A percentile compares a stretch with the other conserved stretches of the same genome.
phyloP scores from a whole-genome alignment of 2,329 filamentous ascomycete genomes.

The Epichloe elymi region DNA sequence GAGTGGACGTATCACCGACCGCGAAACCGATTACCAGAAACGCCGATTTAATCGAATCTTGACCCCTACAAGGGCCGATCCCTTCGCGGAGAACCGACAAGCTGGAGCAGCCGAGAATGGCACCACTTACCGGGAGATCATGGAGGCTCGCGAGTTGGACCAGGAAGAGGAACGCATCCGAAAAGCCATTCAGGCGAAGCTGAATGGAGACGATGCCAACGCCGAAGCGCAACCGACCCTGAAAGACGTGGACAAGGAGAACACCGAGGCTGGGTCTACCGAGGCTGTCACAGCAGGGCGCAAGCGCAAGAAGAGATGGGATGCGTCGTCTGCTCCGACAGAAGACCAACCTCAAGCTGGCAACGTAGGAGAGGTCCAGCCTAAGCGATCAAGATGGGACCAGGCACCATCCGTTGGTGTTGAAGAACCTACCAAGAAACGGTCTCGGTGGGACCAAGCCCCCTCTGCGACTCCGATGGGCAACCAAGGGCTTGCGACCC shows the following conservation, averaged over 20 bases:
- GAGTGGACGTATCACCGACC: conserved; percentile 78
- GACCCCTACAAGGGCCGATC: conserved; percentile 74
- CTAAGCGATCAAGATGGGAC: conserved; percentile 79
- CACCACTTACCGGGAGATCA: conserved; percentile 75
- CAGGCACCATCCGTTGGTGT: conserved; percentile 52
- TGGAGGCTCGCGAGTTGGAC: conserved; percentile 83
- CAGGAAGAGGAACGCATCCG: conserved; percentile 82
- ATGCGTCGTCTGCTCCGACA: conserved; percentile 51
- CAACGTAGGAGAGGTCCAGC: conserved; percentile 42
- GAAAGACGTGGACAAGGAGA: conserved; percentile 62
- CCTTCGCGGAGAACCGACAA: conserved; percentile 66
- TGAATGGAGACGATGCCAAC: conserved; percentile 43
- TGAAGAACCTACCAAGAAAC: conserved; percentile 53
- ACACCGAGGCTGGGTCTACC: conserved; percentile 54
- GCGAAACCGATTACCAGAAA: conserved; percentile 96
- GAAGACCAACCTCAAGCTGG: conserved; percentile 36
- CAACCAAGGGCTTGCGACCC: conserved; percentile 61
- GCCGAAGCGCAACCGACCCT: conserved; percentile 61
- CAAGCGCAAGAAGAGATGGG: conserved; percentile 94
- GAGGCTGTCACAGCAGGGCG: conserved; percentile 49
- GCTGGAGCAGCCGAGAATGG: conserved; percentile 56
- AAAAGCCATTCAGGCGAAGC: conserved; percentile 65
- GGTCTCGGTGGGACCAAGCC: conserved; percentile 86
- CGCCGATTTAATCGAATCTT: conserved; percentile 79
- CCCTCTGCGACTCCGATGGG: conserved; percentile 67